Evolutionary conservation across 1,284 basidiomycete species (phyloP), one percentile per base, ranked within the genome.

Genomic region (Anthracocystis setariae): DNA sequence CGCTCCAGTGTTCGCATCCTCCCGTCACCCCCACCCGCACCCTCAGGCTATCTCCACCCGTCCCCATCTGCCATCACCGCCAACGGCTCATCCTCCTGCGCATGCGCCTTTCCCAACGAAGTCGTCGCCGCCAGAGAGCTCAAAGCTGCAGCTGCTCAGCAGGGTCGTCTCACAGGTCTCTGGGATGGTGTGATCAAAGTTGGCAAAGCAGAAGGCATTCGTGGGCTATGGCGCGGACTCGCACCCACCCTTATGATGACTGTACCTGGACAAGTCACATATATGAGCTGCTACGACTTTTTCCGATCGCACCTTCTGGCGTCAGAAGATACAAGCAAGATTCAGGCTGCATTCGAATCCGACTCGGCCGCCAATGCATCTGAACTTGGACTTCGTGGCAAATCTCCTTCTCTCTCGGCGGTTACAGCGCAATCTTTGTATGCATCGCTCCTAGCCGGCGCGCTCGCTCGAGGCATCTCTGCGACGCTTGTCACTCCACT

Each of bases 241-340:
- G 71, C 72, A 23, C 81, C 81, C 0, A 83, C 81, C 0, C 55
- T 83, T 24, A 73, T 77, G 49, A 95, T 98, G 83, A 91, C 92
- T 21, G 92, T 98, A 8, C 95, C 95, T 0, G 91, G 94, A 0
- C 89, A 94, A 47, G 93, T 94, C 46, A 88, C 90, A 35, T 98
- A 98, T 84, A 98, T 98, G 90, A 87, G 97, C 47, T 93, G 92
- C 25, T 98, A 98, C 83, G 95, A 98, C 84, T 89, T 91, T 81
- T 88, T 98, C 20, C 86, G 93, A 13, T 87, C 76, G 21, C 57
- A 61, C 15, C 63, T 82, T 17, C 61, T 84, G 8, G 66, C 70
- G 9, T 40, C 48, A 4, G 63, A 71, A 20, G 73, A 62, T 38
- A 51, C 33, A 0, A 24, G 5, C 9, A 33, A 18, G 5, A 46